Base-by-base conservation (phyloP, 2,329 filamentous ascomycete species). In the Ophiostoma tasmaniense region DNA sequence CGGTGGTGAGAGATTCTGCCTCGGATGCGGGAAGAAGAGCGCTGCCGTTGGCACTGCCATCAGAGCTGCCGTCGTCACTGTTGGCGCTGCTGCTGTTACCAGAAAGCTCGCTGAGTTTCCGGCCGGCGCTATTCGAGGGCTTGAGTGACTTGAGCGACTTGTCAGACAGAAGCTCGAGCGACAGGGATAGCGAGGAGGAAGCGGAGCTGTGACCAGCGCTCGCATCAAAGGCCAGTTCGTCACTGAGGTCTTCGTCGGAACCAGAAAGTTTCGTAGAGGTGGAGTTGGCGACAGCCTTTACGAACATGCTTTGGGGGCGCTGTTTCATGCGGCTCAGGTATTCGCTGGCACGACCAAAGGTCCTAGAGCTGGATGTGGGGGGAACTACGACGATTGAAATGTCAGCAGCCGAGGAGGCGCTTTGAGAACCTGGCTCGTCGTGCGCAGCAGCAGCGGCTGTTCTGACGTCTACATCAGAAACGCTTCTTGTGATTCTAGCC, bases 291-390 rank as follows among this genome's bases (percentile, higher is more conserved):
- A 76, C 76, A 69, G 78, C 77, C 71, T 80, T 82, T 59, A 78
- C 76, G 52, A 81, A 78, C 45, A 81, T 78, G 70, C 76, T 77
- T 52, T 79, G 79, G 62, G 82, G 80, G 35, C 78, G 78, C 68
- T 81, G 79, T 74, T 84, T 85, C 70, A 85, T 82, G 74, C 80
- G 85, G 70, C 79, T 81, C 67, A 87, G 77, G 74, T 84, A 86
- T 55, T 77, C 77, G 71, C 78, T 81, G 66, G 83, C 80, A 66
- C 81, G 80, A 66, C 77, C 79, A 66, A 82, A 75, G 1, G 79
- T 76, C 55, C 78, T 79, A 35, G 79, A 76, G 28, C 75, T 74
- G 71, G 77, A 52, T 30, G 69, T 30, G 3, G 55, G 67, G 22
- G 71, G 37, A 13, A 67, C 45, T 14, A 67, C 25, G 28, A 64